Evolutionary conservation across 176 grass and related monocot genomes (phyloP), one percentile per base, ranked within the genome.

Genomic region (Cocos nucifera): DNA sequence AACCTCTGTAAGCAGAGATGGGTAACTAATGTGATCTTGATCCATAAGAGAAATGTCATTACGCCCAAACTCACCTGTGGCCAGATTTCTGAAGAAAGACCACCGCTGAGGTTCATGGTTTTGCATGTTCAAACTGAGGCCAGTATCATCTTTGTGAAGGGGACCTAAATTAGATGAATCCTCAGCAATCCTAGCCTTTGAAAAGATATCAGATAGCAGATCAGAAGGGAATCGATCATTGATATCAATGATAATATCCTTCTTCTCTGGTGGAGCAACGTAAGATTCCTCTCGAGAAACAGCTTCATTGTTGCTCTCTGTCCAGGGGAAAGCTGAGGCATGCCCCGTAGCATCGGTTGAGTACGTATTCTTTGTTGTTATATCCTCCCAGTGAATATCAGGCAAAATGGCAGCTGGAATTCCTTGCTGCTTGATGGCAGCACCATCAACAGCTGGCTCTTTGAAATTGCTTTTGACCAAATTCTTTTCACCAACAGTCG

Each of bases 41-140:
- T 79, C 85, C 74, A 86, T 82, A 25, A 82, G 59, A 22, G 79
- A 82, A 63, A 77, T 75, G 70, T 71, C 82, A 57, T 88, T 91
- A 21, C 54, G 83, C 49, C 57, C 73, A 74, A 98, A 98, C 50
- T 95, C 79, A n/a, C 78, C 54, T 25, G 81, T 82, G 17, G 89
- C 89, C 52, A 95, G 65, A 57, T 93, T 89, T 92, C 94, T 98
- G 74, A 98, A 98, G 63, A 89, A 98, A 67, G 87, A 93, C 94
- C 94, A 98, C 5, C 71, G 57, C 32, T 98, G 72, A 64, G 84
- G 84, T 49, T 93, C 94, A 86, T 89, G 78, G 52, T 95, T 86
- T 70, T 73, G 76, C 69, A 89, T 80, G 65, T 89, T 89, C 75
- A 95, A 56, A 74, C 88, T 98, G 62, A 81, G 78, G 21, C 86